Evolutionary conservation across 768 basidiomycete species (phyloP), one percentile per base, ranked within the genome.

Genomic region (Pulveroboletus sp.): DNA sequence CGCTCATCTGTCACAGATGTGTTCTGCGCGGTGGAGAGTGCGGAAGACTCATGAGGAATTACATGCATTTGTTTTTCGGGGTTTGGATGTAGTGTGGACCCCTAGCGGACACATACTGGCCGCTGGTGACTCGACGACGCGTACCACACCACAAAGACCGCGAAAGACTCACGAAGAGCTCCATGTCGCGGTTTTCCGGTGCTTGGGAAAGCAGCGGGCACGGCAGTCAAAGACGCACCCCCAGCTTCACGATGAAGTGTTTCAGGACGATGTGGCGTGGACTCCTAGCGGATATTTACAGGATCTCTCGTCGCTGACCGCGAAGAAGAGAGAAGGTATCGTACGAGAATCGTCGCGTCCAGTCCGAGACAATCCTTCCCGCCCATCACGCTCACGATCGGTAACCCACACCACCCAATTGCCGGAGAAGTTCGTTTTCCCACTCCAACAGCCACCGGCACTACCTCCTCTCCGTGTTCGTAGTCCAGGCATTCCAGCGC

Each of bases 221-320:
- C 50, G 38, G 31, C 35, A 20, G 4, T 23, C 68, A 55, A 73
- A 64, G 50, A 66, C 63, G n/a, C 73, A 74, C 40, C 31, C 45
- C n/a, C 62, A 70, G 14, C 64, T 73, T 13, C 71, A 73, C 41
- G 24, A 29, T 2, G 57, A 61, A 23, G 64, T 73, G 6, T 73
- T 71, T 31, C 58, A 57, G 22, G 51, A 60, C 17, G 63, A 59
- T 9, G 31, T 57, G n/a, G 59, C 63, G 11, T 57, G 57, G 53
- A 63, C 68, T 12, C 67, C 69, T 6, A 68, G 63, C 27, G 68
- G 67, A 36, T 52, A 55, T 35, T 30, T 22, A 11, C 54, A 57
- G 32, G 62, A 63, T 22, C 26, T 63, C 13, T 38, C 51, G 6
- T 37, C 38, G 19, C 17, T 52, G 22, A 40, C 43, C 7, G 41